Conservation (phyloP, 805 yeast genomes). For the Pachysolen tannophilus region DNA sequence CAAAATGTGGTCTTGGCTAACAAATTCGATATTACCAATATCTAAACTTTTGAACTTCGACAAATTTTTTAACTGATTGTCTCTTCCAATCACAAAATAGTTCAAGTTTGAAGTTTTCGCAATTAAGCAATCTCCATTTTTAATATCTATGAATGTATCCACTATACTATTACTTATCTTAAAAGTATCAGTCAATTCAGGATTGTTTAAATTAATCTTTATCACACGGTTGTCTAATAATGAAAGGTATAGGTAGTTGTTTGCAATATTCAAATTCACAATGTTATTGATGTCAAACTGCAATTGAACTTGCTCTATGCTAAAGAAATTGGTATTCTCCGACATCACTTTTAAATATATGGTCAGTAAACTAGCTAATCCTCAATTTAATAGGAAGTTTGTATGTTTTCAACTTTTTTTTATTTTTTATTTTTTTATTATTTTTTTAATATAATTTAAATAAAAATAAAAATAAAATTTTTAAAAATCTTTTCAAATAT, state of each 20-base stretch:
- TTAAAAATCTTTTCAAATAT: no score
- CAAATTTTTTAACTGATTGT: constrained; percentile 31
- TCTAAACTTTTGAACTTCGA: constrained; percentile 37
- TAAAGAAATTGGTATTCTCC: no score
- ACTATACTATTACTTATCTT: constrained; percentile 21
- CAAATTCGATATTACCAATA: constrained; percentile 34
- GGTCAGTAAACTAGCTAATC: no score
- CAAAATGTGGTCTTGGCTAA: constrained; percentile 37
- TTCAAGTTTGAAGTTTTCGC: constrained; percentile 38
- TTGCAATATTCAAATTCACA: constrained; percentile 41
- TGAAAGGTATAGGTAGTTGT: constrained; percentile 49
- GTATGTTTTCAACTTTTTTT: no score
- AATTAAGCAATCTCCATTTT: constrained; percentile 43
- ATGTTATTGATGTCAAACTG: constrained; percentile 22
- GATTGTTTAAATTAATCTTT: constrained; percentile 59
- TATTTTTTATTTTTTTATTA: no score
- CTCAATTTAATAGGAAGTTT: no score
- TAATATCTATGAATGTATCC: constrained; percentile 35
- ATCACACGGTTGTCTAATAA: constrained; percentile 45
- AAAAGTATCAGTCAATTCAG: constrained; percentile 46
- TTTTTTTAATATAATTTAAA: no score
- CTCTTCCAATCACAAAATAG: constrained; percentile 38
- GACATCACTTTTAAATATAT: no score
- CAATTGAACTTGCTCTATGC: constrained; percentile 8
- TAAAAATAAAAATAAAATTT: no score